Percentiles rank a stretch among this genome's conserved stretches.
These are phyloP conservation scores for Neurospora sp. DNA, from an alignment of 495 filamentous ascomycete genomes.

Conservation along the genomic window DNA sequence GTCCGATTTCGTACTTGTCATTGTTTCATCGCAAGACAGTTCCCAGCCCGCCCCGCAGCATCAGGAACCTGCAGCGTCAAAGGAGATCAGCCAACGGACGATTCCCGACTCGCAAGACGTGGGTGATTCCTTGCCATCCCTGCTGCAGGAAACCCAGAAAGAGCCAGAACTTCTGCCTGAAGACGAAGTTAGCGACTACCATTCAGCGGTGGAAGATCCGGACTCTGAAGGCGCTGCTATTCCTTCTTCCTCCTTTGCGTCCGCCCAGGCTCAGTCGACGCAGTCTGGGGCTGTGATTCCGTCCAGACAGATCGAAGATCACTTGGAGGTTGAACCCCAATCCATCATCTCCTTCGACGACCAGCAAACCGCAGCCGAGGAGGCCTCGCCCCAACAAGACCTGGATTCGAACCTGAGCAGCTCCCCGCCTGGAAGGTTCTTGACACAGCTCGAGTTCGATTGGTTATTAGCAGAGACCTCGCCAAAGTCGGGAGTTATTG, in stretches of 20 bases:
- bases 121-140: constrained; percentile 7
- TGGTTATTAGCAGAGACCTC: neutral
- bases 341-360: neutral
- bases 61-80: neutral
- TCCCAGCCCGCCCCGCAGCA: neutral
- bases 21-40: neutral
- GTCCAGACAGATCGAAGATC: constrained; percentile 11
- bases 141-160: neutral
- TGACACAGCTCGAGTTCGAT: neutral
- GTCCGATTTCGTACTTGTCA: constrained; percentile 3
- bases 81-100: constrained; percentile 9
- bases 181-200: neutral
- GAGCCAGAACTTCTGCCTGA: neutral
- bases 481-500: neutral
- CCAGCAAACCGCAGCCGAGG: neutral
- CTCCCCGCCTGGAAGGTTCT: neutral
- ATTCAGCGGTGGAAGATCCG: neutral
- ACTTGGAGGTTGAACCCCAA: neutral
- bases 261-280: neutral
- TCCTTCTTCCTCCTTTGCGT: neutral
- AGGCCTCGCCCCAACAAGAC: neutral
- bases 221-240: neutral
- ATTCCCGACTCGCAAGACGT: constrained; percentile 24
- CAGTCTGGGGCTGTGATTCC: constrained; percentile 10
- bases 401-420: neutral